These are phyloP conservation scores for Gnomoniopsis smithogilvyi DNA, from an alignment of 2,329 filamentous ascomycete species.

Conservation along the genomic window DNA sequence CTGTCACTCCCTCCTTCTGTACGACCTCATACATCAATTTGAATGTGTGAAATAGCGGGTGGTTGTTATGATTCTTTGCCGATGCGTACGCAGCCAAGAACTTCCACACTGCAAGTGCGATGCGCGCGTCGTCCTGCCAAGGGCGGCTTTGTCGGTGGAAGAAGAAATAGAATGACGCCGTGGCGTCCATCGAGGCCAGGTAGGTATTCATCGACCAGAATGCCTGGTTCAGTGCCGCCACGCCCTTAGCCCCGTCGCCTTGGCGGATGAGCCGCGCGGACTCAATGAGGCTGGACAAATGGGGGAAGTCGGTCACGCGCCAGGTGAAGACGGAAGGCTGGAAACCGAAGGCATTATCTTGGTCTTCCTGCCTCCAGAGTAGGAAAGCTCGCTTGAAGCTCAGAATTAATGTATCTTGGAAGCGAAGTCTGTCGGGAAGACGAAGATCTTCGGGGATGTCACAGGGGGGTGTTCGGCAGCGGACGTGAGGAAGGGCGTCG, in stretches of 20 bases:
- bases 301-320: conserved; percentile 14
- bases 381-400: conserved; percentile 15
- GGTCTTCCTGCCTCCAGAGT: conserved; percentile 13
- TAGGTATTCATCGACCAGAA: conserved; percentile 12
- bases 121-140: conserved; percentile 13
- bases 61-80: conserved; percentile 9
- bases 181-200: conserved; percentile 9
- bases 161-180: conserved; percentile 14
- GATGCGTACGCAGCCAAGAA: conserved; percentile 10
- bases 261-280: conserved; percentile 6
- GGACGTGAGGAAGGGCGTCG: conserved; percentile 9
- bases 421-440: conserved; percentile 10
- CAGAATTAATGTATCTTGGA: conserved; percentile 11
- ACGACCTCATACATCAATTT: conserved; percentile 15
- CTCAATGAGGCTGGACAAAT: conserved; percentile 11
- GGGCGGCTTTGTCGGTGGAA: conserved; percentile 12
- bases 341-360: conserved; percentile 4
- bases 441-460: conserved; percentile 8
- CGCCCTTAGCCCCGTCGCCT: conserved; percentile 1
- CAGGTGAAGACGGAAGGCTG: conserved; percentile 11
- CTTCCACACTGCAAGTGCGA: conserved; percentile 13
- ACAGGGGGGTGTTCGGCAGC: conserved; percentile 12
- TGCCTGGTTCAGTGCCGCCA: conserved; percentile 10
- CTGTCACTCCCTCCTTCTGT: conserved; percentile 8
- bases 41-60: conserved; percentile 14